Base-by-base conservation (phyloP, 345 rosid genomes). In the Dovyalis caffra region DNA sequence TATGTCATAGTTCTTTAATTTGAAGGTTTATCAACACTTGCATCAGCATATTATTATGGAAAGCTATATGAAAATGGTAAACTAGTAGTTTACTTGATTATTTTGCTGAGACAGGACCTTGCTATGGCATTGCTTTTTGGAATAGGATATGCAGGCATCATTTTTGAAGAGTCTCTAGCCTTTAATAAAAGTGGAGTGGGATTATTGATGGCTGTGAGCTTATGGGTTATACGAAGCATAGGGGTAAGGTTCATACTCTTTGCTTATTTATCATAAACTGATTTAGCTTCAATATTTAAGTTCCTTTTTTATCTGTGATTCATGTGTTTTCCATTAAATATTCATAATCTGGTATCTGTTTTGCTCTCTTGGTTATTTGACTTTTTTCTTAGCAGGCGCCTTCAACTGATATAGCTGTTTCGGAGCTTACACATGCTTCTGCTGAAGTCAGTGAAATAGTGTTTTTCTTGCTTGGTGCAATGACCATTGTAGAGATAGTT, bases 131-230 rank as follows among this genome's bases (percentile, higher is more conserved):
- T 95, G 78, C 83, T 93, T 73, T 95, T 95, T 79, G 90, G 75
- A 79, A 72, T 95, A 75, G 99, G 98, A 80, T 95, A 95, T 72
- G 86, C 86, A 0, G 97, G 99, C 38, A 95, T 93, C 75, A 87
- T 95, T 76, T 95, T 95, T 57, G 98, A 93, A 81, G 96, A 93
- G 84, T 90, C 93, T 83, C 85, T 95, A 71, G 93, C 99, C 65
- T 93, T 95, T 87, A 93, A 91, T 75, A 95, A 95, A 88, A 95
- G 92, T 79, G 98, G 98, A 65, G 95, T 95, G 21, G 99, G 91
- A 80, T 84, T 95, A 51, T 53, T 95, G 83, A 95, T 95, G 99
- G 99, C 98, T 77, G 98, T 93, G 71, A 87, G 99, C 84, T 81
- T 95, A 79, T 95, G 99, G 99, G 87, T 89, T 38, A 83, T 95